Evolutionary conservation across 179 eudicot genomes (phyloP).

Genomic region (Kewa caespitosa): DNA sequence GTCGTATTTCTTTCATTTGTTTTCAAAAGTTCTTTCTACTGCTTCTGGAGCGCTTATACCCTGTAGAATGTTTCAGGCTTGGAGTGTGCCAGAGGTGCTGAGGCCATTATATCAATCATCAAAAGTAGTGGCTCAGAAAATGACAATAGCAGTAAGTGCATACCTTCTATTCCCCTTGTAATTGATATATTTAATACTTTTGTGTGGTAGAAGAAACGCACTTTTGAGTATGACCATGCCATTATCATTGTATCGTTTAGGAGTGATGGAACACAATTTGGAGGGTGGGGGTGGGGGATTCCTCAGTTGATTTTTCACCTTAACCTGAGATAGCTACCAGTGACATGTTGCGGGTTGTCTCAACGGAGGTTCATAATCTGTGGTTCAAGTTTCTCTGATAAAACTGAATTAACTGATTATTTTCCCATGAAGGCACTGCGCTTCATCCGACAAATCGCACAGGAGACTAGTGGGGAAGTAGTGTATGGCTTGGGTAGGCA

Average conservation of each 20-base stretch:
- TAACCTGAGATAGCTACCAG: neutral
- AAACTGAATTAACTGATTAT: slow-evolving; percentile 11
- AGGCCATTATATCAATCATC: slow-evolving; percentile 93
- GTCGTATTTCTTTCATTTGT: slow-evolving; percentile 12
- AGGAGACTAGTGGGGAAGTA: slow-evolving; percentile 91
- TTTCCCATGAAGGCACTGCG: slow-evolving; percentile 62
- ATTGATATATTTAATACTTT: neutral
- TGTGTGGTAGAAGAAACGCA: neutral
- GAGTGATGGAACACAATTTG: neutral
- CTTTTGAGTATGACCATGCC: neutral
- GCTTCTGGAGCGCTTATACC: neutral
- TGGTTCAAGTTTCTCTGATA: neutral
- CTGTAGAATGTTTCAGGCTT: slow-evolving; percentile 52
- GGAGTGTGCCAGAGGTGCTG: slow-evolving; percentile 95
- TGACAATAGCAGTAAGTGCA: slow-evolving; percentile 83
- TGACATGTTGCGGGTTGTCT: neutral
- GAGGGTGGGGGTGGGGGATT: neutral
- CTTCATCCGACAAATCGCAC: slow-evolving; percentile 85
- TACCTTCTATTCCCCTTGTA: neutral
- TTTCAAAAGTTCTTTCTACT: neutral
- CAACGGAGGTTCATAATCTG: neutral
- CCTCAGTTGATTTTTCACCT: neutral
- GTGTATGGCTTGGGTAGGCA: slow-evolving; percentile 87
- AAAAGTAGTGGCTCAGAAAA: slow-evolving; percentile 88
- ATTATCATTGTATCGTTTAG: neutral